A percentile compares a stretch with the other conserved stretches of the same genome.
phyloP scores from a whole-genome alignment of 2,329 filamentous ascomycete genomes.

The Ambrosiella beaveri region DNA sequence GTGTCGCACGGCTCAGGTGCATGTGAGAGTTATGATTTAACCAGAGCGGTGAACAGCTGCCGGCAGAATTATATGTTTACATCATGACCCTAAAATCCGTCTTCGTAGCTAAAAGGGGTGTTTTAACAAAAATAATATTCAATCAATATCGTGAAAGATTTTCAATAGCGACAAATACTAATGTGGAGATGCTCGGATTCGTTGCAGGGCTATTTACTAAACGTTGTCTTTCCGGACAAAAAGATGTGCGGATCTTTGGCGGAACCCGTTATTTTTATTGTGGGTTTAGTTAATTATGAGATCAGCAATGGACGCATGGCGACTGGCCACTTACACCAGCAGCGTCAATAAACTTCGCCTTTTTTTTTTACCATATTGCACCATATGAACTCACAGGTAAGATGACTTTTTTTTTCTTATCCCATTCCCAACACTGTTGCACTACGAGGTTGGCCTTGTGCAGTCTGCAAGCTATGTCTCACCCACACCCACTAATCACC shows the following conservation, averaged over 20 bases:
- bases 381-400: neutral
- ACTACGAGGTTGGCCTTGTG: neutral
- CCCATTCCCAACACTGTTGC: neutral
- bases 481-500: neutral
- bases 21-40: conserved; percentile 10
- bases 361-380: no score
- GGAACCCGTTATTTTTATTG: neutral
- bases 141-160: no score
- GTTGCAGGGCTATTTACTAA: no score
- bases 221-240: no score
- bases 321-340: neutral
- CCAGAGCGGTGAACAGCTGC: conserved; percentile 15
- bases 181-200: no score
- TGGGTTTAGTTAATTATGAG: neutral
- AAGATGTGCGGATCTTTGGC: no score
- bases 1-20: neutral
- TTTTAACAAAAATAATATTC: no score
- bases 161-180: no score
- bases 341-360: neutral
- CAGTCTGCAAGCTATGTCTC: neutral
- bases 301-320: neutral
- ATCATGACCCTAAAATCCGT: no score
- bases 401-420: neutral
- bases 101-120: neutral
- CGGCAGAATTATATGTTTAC: conserved; percentile 8